Base-by-base conservation (phyloP, 2,329 filamentous ascomycete species). In the Penicillium sp. region DNA sequence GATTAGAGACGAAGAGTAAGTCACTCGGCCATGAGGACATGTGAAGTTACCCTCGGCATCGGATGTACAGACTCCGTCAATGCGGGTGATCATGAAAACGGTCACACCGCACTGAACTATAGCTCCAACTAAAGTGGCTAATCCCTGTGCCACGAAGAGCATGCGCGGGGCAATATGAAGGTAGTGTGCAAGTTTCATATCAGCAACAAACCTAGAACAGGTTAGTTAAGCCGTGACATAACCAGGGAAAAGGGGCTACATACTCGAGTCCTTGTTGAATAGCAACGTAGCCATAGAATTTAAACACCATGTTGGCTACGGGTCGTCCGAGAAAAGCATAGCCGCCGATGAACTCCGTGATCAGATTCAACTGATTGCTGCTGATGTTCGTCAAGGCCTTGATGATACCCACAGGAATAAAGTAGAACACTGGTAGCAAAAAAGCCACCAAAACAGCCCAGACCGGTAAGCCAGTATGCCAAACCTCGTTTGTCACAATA, bases 1-100 rank as follows among this genome's bases (percentile, higher is more conserved):
- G 62, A 90, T 85, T 52, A 90, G 79, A 13, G 87, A 90, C 0
- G 86, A 86, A 0, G 86, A 90, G 74, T 88, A 91, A 67, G 86
- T 86, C 0, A 85, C 83, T 26, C 78, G 78, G 16, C 82, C 81
- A 45, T 79, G 77, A 10, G 85, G 84, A 69, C 84, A 87, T 14
- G 77, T 84, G 59, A 86, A 81, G 39, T 87, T 88, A 55, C 80
- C 80, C 67, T 85, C 80, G 19, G 81, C 75, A 59, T 89, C 81
- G 3, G 82, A 80, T 2, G 83, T 82, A 60, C 81, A 83, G 29
- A 81, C 71, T 10, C 73, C 70, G 7, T 76, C 71, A 51, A 83
- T 80, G 45, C 76, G 73, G 7, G 75, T 77, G 29, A 83, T 70
- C 50, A 80, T 76, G 64, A 80, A 82, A 19, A 81, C 78, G 45